Conservation (phyloP, 1,284 basidiomycete genomes). For the Earliella scabrosa region DNA sequence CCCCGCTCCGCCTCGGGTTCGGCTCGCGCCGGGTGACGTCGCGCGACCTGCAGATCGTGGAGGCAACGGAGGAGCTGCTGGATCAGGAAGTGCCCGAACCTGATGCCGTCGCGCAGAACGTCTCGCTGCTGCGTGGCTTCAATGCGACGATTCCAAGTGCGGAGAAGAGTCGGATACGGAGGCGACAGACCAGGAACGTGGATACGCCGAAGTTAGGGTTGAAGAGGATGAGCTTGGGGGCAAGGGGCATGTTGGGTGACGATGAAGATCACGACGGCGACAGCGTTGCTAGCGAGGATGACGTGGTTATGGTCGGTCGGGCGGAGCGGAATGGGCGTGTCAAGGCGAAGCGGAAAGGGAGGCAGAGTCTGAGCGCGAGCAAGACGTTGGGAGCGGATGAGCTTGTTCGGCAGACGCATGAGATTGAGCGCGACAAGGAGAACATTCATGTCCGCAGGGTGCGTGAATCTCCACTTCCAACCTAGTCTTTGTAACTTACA, state of each 20-base stretch:
- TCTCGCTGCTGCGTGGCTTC: conserved; percentile 85
- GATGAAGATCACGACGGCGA: conserved; percentile 64
- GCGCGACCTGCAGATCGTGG: conserved; percentile 82
- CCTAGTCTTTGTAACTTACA: conserved; percentile 9
- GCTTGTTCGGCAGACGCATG: conserved; percentile 77
- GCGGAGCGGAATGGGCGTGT: conserved; percentile 37
- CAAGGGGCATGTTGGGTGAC: conserved; percentile 74
- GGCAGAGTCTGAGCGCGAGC: conserved; percentile 69
- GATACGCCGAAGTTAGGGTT: conserved; percentile 79
- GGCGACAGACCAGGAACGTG: conserved; percentile 81
- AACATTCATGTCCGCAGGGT: conserved; percentile 87
- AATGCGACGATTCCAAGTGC: conserved; percentile 91
- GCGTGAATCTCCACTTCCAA: conserved; percentile 38
- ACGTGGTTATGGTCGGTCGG: conserved; percentile 61
- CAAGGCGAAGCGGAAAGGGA: conserved; percentile 60
- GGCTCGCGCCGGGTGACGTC: conserved; percentile 74
- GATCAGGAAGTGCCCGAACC: conserved; percentile 71
- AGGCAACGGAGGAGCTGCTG: conserved; percentile 82
- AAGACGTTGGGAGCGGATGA: conserved; percentile 84
- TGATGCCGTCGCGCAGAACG: conserved; percentile 62
- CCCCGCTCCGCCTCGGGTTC: conserved; percentile 70
- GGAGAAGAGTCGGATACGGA: conserved; percentile 73
- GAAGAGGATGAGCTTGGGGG: conserved; percentile 77
- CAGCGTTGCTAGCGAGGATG: conserved; percentile 68
- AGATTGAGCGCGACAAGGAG: conserved; percentile 89